A percentile compares a stretch with the other conserved stretches of the same genome.
These are phyloP conservation scores for Dictyostelium intermedium DNA, from an alignment of 78 protist genomes.

Conservation along the genomic window DNA sequence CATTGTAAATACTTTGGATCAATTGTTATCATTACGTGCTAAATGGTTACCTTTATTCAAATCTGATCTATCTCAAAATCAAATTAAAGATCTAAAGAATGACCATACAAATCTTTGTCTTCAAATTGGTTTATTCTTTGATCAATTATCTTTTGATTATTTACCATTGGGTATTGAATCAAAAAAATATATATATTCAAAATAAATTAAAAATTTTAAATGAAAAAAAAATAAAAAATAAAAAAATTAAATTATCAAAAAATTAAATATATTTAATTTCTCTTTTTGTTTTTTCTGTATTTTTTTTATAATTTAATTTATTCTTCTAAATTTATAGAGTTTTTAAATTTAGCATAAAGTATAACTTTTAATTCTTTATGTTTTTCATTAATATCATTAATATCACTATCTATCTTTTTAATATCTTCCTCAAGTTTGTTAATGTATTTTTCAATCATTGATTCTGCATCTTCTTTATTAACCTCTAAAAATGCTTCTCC, in stretches of 20 bases:
- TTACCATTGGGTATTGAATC: slow-evolving; percentile 66
- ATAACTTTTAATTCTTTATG: slow-evolving; percentile 64
- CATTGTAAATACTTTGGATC: slow-evolving; percentile 50
- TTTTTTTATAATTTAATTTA: slow-evolving; percentile 27
- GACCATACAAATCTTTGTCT: slow-evolving; percentile 29
- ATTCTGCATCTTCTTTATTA: slow-evolving; percentile 35
- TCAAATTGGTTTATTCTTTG: slow-evolving; percentile 64
- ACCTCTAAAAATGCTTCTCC: slow-evolving; percentile 62
- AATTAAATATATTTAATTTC: not conserved
- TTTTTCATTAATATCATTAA: slow-evolving; percentile 29
- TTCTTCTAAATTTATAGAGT: slow-evolving; percentile 74
- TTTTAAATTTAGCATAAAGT: slow-evolving; percentile 53
- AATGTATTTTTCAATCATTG: slow-evolving; percentile 35
- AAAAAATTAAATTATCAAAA: not conserved
- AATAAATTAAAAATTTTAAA: not conserved
- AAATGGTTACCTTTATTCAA: slow-evolving; percentile 51
- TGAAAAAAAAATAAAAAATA: not conserved
- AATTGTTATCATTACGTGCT: slow-evolving; percentile 31
- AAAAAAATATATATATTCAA: slow-evolving; percentile 7
- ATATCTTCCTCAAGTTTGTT: slow-evolving; percentile 9
- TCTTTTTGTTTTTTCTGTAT: not conserved
- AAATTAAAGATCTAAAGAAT: slow-evolving; percentile 28
- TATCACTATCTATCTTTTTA: slow-evolving; percentile 24
- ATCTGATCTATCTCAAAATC: not conserved
- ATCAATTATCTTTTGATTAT: slow-evolving; percentile 4